Conservation (phyloP, 257 asterid species). For the Nicotiana noctiflora region DNA sequence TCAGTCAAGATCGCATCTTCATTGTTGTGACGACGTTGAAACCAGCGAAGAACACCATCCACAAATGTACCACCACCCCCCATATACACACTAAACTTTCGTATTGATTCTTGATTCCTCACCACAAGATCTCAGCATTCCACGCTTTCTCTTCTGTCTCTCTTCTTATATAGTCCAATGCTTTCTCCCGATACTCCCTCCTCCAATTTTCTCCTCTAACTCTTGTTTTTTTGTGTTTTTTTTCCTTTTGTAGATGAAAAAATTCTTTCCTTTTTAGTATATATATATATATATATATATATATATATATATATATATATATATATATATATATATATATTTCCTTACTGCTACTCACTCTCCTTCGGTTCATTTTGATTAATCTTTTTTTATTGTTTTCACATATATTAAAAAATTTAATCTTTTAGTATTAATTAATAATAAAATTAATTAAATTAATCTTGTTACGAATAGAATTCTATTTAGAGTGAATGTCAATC, state of each 20-base stretch:
- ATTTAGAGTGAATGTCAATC: too few species aligned
- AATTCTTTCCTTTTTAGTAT: background rate
- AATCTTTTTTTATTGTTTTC: too few species aligned
- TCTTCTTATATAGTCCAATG: background rate
- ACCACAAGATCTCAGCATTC: conserved; percentile 37
- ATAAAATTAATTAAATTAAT: too few species aligned
- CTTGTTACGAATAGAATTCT: too few species aligned
- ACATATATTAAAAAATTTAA: too few species aligned
- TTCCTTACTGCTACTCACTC: too few species aligned
- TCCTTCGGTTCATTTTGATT: too few species aligned
- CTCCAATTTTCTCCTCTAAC: background rate
- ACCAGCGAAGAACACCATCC: conserved; percentile 84
- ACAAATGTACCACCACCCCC: conserved; percentile 83
- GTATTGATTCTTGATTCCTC: conserved; percentile 31
- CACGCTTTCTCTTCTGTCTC: conserved; percentile 9
- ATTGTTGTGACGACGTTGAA: conserved; percentile 45
- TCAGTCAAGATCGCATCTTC: conserved; percentile 22
- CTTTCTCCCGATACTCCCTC: conserved; percentile 16
- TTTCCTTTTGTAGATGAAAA: background rate
- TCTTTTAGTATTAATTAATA: too few species aligned
- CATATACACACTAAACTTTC: conserved; percentile 44
- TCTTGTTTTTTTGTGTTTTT: too few species aligned
- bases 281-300: too few species aligned
- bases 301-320: too few species aligned
- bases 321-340: too few species aligned